These are phyloP conservation scores for Ophiostoma angusticollis DNA, from an alignment of 2,329 filamentous ascomycete genomes.

Conservation along the genomic window DNA sequence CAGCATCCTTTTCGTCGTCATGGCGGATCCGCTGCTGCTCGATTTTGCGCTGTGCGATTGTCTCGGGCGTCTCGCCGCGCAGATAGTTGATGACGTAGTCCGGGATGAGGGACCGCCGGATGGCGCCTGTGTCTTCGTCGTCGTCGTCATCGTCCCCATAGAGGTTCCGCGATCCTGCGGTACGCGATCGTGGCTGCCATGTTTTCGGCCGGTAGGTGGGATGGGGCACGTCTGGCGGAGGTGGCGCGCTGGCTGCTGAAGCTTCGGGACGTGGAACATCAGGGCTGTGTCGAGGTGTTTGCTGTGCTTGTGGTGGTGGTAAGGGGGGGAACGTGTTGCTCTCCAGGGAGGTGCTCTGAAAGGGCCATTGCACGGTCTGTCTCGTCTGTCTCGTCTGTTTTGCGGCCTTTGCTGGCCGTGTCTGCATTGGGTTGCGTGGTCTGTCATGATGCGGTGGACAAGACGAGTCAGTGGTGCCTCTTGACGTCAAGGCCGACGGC, in stretches of 20 bases:
- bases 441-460: background rate
- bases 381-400: background rate
- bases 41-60: constrained; percentile 32
- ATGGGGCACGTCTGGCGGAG: background rate
- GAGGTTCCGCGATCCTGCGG: background rate
- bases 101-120: constrained; percentile 33
- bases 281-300: background rate
- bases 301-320: background rate
- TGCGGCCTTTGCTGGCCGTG: background rate
- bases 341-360: constrained; percentile 20
- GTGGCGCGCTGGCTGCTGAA: too few species aligned
- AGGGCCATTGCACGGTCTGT: constrained; percentile 23
- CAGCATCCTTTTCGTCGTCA: background rate
- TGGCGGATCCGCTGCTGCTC: constrained; percentile 17
- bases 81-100: constrained; percentile 45
- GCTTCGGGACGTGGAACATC: too few species aligned
- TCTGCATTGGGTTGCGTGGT: background rate
- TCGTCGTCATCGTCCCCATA: constrained; percentile 7
- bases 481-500: too few species aligned
- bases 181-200: constrained; percentile 15
- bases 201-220: constrained; percentile 14
- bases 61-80: constrained; percentile 42
- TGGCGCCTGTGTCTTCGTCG: constrained; percentile 11
- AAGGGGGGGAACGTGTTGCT: constrained; percentile 8
- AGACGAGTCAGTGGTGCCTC: too few species aligned